phyloP scores from a whole-genome alignment of 768 basidiomycete species.

The Amanita pallidorosea region DNA sequence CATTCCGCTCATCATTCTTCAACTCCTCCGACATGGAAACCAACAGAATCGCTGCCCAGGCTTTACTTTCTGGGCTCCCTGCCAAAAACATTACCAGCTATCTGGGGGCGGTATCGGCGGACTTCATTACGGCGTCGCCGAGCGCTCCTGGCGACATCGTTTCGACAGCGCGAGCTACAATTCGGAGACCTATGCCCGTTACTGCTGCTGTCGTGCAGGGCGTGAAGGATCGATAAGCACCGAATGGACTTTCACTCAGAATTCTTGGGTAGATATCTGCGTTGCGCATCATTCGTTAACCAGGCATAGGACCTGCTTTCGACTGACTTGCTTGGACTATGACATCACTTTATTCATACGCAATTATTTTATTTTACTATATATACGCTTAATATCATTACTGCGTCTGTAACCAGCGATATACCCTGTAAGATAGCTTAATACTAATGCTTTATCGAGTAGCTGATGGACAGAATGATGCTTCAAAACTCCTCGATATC shows the following conservation, averaged over 20 bases:
- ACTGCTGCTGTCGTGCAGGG: not conserved
- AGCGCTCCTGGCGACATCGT: not conserved
- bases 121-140: not conserved
- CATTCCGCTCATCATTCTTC: slow-evolving; percentile 8
- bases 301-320: not conserved
- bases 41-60: not conserved
- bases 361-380: slow-evolving; percentile 4
- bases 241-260: not conserved
- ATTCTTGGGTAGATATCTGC: too few species aligned
- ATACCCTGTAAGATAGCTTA: not conserved
- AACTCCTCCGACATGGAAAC: not conserved
- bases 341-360: not conserved
- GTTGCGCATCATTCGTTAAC: too few species aligned
- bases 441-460: not conserved
- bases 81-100: not conserved
- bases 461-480: not conserved
- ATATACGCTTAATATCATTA: not conserved
- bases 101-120: not conserved
- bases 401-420: not conserved
- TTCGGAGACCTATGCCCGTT: not conserved
- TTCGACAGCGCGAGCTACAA: not conserved
- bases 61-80: not conserved
- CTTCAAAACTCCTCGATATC: slow-evolving; percentile 44
- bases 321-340: not conserved
- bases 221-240: not conserved